These are phyloP conservation scores for Phyllosticta paracitricarpa DNA, from an alignment of 2,329 filamentous ascomycete genomes.

Conservation along the genomic window DNA sequence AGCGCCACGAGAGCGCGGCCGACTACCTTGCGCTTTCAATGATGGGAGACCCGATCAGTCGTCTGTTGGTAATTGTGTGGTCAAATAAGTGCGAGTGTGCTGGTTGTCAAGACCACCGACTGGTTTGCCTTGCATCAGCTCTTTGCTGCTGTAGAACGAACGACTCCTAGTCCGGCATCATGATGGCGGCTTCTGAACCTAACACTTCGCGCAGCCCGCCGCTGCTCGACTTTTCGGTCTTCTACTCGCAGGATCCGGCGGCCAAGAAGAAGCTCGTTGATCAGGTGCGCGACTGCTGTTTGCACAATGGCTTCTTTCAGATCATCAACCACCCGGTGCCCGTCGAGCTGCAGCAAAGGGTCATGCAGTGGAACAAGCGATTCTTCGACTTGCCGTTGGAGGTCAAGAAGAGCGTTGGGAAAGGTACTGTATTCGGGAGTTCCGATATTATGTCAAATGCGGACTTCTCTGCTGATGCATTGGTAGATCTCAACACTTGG, in stretches of 20 bases:
- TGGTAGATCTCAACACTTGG: slow-evolving; percentile 27
- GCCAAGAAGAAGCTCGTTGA: slow-evolving; percentile 20
- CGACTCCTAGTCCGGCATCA: background rate
- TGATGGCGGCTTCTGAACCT: background rate
- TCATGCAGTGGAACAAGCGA: slow-evolving; percentile 30
- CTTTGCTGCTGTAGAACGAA: too few relatives aligned
- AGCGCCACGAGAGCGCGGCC: too few relatives aligned
- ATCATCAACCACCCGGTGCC: slow-evolving; percentile 34
- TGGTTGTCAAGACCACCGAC: too few relatives aligned
- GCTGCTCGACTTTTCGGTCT: slow-evolving; percentile 12
- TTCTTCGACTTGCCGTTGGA: slow-evolving; percentile 33
- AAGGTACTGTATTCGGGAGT: slow-evolving; percentile 20
- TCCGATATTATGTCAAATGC: background rate
- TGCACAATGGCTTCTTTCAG: slow-evolving; percentile 37
- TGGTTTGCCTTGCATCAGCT: too few relatives aligned
- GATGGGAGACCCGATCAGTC: too few relatives aligned
- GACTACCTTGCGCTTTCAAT: too few relatives aligned
- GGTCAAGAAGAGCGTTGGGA: slow-evolving; percentile 30
- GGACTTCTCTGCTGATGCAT: background rate
- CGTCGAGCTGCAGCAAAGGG: slow-evolving; percentile 25
- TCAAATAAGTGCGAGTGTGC: too few relatives aligned
- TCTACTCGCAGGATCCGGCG: slow-evolving; percentile 17
- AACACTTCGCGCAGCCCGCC: slow-evolving; percentile 8
- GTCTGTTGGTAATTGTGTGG: too few relatives aligned
- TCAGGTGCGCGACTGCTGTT: slow-evolving; percentile 21